Evolutionary conservation across 306 rosid species (phyloP).

Genomic region (Cicer cuneatum): DNA sequence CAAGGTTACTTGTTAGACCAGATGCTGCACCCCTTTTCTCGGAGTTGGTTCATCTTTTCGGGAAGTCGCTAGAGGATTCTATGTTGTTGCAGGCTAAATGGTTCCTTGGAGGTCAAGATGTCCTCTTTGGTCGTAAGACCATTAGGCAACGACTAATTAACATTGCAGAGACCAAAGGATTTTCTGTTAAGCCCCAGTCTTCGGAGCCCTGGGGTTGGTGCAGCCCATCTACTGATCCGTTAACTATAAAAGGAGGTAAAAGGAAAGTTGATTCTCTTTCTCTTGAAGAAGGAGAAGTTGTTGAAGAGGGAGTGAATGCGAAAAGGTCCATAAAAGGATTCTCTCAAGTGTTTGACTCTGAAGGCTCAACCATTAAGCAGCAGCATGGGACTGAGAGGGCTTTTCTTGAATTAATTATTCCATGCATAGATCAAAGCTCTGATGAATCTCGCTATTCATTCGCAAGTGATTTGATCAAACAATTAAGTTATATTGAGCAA

Average conservation of each 20-base stretch:
- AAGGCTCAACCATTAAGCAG: slow-evolving; percentile 54
- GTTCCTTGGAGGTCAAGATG: slow-evolving; percentile 86
- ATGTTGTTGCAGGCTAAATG: slow-evolving; percentile 91
- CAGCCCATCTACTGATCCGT: slow-evolving; percentile 55
- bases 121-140: slow-evolving; percentile 86
- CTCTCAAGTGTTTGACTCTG: slow-evolving; percentile 56
- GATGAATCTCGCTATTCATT: slow-evolving; percentile 85
- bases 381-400: slow-evolving; percentile 84
- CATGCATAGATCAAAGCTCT: slow-evolving; percentile 93
- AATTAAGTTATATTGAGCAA: slow-evolving; percentile 74
- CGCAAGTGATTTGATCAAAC: slow-evolving; percentile 88
- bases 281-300: slow-evolving; percentile 96
- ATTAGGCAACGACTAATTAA: slow-evolving; percentile 72
- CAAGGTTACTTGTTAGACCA: slow-evolving; percentile 91
- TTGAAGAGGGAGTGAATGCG: slow-evolving; percentile 67
- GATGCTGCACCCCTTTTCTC: slow-evolving; percentile 95
- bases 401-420: slow-evolving; percentile 75
- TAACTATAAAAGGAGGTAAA: slow-evolving; percentile 56
- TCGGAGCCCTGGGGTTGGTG: slow-evolving; percentile 93
- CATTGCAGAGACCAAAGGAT: slow-evolving; percentile 70
- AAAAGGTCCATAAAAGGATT: slow-evolving; percentile 59
- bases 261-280: slow-evolving; percentile 62
- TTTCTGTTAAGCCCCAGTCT: slow-evolving; percentile 71
- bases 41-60: slow-evolving; percentile 87
- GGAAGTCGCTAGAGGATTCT: slow-evolving; percentile 86